These are phyloP conservation scores for Daedaleopsis sinensis DNA, from an alignment of 768 basidiomycete genomes.

Conservation along the genomic window DNA sequence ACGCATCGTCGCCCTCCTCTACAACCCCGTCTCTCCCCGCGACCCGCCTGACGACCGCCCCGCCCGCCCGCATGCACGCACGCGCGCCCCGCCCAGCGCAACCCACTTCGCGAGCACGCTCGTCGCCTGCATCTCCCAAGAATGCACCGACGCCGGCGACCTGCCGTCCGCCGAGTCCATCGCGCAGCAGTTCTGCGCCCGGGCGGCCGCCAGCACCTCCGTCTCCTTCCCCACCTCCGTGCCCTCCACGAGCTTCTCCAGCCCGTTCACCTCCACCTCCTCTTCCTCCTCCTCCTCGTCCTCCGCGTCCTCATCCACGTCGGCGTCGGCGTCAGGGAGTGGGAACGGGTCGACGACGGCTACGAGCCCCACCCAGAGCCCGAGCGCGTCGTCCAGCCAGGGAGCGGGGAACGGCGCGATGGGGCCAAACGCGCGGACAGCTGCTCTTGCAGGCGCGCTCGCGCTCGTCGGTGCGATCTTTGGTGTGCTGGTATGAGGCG, in stretches of 20 bases:
- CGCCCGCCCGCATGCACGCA: no score
- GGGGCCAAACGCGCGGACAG: background rate
- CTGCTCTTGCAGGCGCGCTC: background rate
- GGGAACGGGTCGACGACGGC: conserved; percentile 1
- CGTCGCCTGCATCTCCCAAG: conserved; percentile 40
- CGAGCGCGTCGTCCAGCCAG: background rate
- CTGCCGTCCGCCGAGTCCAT: conserved; percentile 45
- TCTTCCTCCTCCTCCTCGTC: conserved; percentile 10
- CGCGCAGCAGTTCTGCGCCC: conserved; percentile 50
- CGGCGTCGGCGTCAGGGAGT: background rate
- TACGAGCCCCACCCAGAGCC: no score
- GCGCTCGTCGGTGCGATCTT: background rate
- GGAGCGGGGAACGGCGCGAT: background rate
- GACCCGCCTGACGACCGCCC: background rate
- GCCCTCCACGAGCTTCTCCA: conserved; percentile 17
- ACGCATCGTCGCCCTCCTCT: no score
- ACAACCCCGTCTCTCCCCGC: background rate
- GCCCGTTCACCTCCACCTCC: conserved; percentile 14
- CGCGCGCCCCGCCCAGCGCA: conserved; percentile 2
- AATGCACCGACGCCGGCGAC: conserved; percentile 37
- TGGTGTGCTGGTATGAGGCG: background rate
- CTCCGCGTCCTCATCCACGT: background rate
- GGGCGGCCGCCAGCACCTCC: conserved; percentile 38
- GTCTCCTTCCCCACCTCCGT: conserved; percentile 40
- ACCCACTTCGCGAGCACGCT: conserved; percentile 40